phyloP scores from a whole-genome alignment of 768 basidiomycete species.

The Russula lepida region DNA sequence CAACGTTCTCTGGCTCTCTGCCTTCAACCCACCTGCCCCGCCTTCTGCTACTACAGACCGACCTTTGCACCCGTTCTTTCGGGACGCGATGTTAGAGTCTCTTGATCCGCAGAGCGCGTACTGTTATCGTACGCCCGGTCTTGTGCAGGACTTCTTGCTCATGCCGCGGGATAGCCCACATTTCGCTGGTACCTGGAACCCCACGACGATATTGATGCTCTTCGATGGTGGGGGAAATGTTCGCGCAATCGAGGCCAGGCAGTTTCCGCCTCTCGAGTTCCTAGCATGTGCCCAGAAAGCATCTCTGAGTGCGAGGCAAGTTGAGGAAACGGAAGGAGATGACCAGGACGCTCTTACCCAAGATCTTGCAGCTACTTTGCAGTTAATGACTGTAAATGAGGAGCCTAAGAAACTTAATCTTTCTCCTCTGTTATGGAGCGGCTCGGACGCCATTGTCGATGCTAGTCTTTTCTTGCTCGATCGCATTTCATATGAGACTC shows the following conservation, averaged over 20 bases:
- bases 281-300: constrained; percentile 1
- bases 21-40: constrained; percentile 47
- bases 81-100: constrained; percentile 58
- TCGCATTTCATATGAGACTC: constrained; percentile 37
- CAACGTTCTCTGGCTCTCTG: constrained; percentile 59
- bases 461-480: constrained; percentile 41
- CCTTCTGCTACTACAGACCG: constrained; percentile 26
- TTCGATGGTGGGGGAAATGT: constrained; percentile 41
- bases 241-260: constrained; percentile 51
- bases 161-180: constrained; percentile 66
- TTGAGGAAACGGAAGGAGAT: not conserved
- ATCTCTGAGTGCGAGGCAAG: not conserved
- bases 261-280: constrained; percentile 59
- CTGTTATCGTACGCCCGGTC: constrained; percentile 49
- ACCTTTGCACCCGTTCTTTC: constrained; percentile 34
- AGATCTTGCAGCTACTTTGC: constrained; percentile 37
- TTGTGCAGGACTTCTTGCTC: constrained; percentile 72
- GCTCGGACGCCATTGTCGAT: constrained; percentile 33
- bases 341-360: constrained; percentile 25
- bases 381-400: constrained; percentile 30
- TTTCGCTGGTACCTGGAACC: constrained; percentile 58
- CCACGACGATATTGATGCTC: constrained; percentile 55
- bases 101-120: constrained; percentile 40
- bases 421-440: constrained; percentile 33
- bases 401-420: constrained; percentile 33